Base-by-base conservation (phyloP, 352 stramenopile genomes). In the Thalassiosira exigua region DNA sequence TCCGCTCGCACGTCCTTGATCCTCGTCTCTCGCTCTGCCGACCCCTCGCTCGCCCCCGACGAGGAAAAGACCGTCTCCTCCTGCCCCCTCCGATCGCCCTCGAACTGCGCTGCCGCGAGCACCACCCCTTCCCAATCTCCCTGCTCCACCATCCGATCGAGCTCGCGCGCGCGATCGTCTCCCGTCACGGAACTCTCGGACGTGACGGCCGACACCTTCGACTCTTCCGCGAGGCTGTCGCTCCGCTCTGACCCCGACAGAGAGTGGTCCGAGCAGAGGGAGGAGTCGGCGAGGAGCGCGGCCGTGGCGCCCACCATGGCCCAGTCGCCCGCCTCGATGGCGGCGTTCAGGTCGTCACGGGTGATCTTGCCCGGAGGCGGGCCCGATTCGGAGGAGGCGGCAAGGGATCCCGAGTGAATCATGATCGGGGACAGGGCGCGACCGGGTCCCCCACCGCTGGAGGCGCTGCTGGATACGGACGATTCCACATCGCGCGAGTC, bases 291-390 rank as follows among this genome's bases (percentile, higher is more conserved):
- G 2, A 94, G 68, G 1, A 93, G 62, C 5, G 89, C 89, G 4
- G 89, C 89, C 42, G 85, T 92, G 3, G 85, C 87, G 56, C 89
- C 85, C 0, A 94, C 89, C 21, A 85, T 81, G 12, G 85, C 85
- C 87, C 87, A 94, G 51, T 94, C 84, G 36, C 89, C 89, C 24
- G 84, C 75, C 77, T 92, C 81, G 65, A 93, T 93, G 14, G 79
- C 82, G 17, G 52, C 51, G 56, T 91, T 80, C 11, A 93, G 72
- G 32, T 92, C 80, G 2, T 82, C 66, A 11, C 75, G 52, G 22
- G 73, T 67, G 3, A 77, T 65, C 4, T 58, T 7, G 36, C 36
- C 36, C 36, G 36, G 7, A 14, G 7, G 7, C 36, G 14, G 7
- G 36, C 36, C 36, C 36, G 14, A 14, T 7, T 7, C 36, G 36